Evolutionary conservation across 2,329 filamentous ascomycete species (phyloP).

Genomic region (Clonostachys byssicola): DNA sequence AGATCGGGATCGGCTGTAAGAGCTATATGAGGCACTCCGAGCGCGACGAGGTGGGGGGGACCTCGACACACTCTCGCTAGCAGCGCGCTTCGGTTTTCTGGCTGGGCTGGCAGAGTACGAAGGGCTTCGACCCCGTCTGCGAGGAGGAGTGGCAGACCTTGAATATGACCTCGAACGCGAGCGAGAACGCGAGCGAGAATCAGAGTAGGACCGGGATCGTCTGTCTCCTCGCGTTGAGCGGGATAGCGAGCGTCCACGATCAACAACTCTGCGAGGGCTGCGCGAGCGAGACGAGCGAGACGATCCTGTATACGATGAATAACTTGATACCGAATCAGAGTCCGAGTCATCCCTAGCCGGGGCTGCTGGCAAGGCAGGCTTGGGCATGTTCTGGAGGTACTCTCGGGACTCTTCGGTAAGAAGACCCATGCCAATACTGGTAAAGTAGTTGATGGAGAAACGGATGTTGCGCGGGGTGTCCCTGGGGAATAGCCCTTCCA

Average conservation of each 20-base stretch:
- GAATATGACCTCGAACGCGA: slow-evolving; percentile 31
- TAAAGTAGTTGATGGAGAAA: slow-evolving; percentile 99
- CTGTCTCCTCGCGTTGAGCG: slow-evolving; percentile 6
- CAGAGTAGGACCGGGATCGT: not conserved
- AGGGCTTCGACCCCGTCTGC: slow-evolving; percentile 8
- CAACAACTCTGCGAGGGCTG: slow-evolving; percentile 26
- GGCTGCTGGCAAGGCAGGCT: slow-evolving; percentile 71
- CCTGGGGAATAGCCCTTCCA: slow-evolving; percentile 83
- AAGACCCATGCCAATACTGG: slow-evolving; percentile 91
- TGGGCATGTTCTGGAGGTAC: slow-evolving; percentile 82
- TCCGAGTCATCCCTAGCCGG: slow-evolving; percentile 55
- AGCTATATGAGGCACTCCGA: slow-evolving; percentile 21
- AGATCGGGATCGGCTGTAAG: slow-evolving; percentile 21
- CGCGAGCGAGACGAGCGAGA: slow-evolving; percentile 44
- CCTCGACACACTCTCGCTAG: slow-evolving; percentile 17
- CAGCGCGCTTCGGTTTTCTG: slow-evolving; percentile 11
- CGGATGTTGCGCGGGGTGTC: slow-evolving; percentile 87
- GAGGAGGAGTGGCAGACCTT: slow-evolving; percentile 20
- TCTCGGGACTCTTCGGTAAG: slow-evolving; percentile 95
- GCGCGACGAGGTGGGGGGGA: slow-evolving; percentile 19
- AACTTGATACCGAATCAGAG: slow-evolving; percentile 72
- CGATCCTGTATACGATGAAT: slow-evolving; percentile 68
- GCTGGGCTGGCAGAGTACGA: slow-evolving; percentile 24
- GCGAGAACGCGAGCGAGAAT: slow-evolving; percentile 19
- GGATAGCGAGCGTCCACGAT: slow-evolving; percentile 27